Conservation (phyloP, 441 rosid species). For the Brassica balearica region DNA sequence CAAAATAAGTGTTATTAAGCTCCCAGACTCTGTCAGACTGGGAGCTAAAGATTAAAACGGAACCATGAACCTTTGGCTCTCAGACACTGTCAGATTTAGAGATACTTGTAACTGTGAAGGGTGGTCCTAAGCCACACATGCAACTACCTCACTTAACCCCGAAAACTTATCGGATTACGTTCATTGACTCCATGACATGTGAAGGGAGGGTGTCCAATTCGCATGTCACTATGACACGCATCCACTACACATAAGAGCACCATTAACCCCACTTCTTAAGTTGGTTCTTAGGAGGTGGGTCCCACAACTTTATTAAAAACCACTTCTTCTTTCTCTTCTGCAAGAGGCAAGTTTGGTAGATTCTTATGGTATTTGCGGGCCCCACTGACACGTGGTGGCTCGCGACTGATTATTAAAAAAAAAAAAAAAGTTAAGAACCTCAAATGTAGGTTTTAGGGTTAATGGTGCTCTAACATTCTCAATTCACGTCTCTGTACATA, state of each 20-base stretch:
- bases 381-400: no score
- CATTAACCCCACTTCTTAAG: no score
- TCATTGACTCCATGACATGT: conserved; percentile 27
- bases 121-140: conserved; percentile 18
- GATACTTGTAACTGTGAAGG: background rate
- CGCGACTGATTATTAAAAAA: no score
- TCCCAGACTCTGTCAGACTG: no score
- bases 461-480: background rate
- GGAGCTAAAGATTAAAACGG: background rate
- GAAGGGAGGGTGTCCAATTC: conserved; percentile 20
- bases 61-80: background rate
- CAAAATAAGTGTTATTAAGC: no score
- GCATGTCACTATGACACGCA: conserved; percentile 35
- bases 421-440: no score
- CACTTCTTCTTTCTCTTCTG: no score
- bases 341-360: no score
- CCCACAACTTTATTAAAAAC: no score
- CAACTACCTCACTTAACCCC: conserved; percentile 19
- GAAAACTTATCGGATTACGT: conserved; percentile 27
- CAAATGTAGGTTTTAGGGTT: no score
- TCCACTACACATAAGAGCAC: conserved; percentile 11
- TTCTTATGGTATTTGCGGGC: no score
- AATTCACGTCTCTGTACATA: background rate
- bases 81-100: background rate
- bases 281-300: no score